Conservation (phyloP, 2,329 filamentous ascomycete species). For the Exophiala sp. region DNA sequence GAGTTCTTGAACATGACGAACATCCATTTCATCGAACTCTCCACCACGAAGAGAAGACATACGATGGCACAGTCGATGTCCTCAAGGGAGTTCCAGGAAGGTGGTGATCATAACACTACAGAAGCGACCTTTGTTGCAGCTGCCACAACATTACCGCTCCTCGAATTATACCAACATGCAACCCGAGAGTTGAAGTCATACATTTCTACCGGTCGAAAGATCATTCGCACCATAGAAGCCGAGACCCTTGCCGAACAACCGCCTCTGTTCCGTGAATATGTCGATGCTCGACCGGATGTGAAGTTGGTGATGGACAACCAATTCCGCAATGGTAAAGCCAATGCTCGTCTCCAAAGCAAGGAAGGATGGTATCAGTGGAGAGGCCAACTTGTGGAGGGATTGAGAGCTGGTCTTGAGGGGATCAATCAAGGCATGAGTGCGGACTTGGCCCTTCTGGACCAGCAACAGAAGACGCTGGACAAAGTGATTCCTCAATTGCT, state of each 20-base stretch:
- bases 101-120: slow-evolving; percentile 8
- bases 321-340: slow-evolving; percentile 94
- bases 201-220: slow-evolving; percentile 83
- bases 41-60: slow-evolving; percentile 86
- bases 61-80: slow-evolving; percentile 49
- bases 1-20: slow-evolving; percentile 93
- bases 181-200: slow-evolving; percentile 90
- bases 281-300: slow-evolving; percentile 74
- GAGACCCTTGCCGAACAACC: slow-evolving; percentile 89
- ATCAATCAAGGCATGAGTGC: slow-evolving; percentile 70
- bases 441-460: slow-evolving; percentile 61
- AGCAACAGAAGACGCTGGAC: slow-evolving; percentile 64
- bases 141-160: slow-evolving; percentile 84
- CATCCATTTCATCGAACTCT: slow-evolving; percentile 97
- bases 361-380: slow-evolving; percentile 99
- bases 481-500: slow-evolving; percentile 60
- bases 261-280: slow-evolving; percentile 83
- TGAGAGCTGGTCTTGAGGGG: slow-evolving; percentile 71
- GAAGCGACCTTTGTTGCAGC: slow-evolving; percentile 57
- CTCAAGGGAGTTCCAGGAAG: slow-evolving; percentile 5
- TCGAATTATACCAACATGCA: slow-evolving; percentile 88
- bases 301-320: slow-evolving; percentile 88
- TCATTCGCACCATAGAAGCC: slow-evolving; percentile 83
- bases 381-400: slow-evolving; percentile 74
- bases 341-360: slow-evolving; percentile 83